phyloP scores from a whole-genome alignment of 495 filamentous ascomycete genomes.

The Sphaerosporella brunnea region DNA sequence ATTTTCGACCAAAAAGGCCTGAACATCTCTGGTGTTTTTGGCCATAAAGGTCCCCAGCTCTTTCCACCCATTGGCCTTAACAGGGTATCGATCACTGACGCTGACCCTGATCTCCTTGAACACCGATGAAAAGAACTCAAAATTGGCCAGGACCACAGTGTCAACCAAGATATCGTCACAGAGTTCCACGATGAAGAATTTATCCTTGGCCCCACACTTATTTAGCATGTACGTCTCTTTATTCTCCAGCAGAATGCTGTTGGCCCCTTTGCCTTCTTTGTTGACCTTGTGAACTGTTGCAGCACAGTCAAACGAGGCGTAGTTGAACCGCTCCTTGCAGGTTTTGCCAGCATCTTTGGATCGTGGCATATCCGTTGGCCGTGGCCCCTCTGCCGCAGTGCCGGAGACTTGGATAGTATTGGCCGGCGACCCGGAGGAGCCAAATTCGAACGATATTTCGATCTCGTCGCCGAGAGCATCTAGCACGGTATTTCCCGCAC shows the following conservation, averaged over 20 bases:
- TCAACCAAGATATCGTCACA: slow-evolving; percentile 90
- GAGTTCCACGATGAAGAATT: slow-evolving; percentile 79
- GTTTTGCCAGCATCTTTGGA: slow-evolving; percentile 89
- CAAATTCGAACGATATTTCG: slow-evolving; percentile 44
- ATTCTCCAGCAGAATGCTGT: slow-evolving; percentile 78
- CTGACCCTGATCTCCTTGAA: slow-evolving; percentile 76
- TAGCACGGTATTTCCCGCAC: slow-evolving; percentile 32
- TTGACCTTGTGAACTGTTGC: slow-evolving; percentile 88
- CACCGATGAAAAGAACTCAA: slow-evolving; percentile 92
- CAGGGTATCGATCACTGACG: slow-evolving; percentile 82
- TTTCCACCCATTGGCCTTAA: slow-evolving; percentile 82
- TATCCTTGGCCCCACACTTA: slow-evolving; percentile 69
- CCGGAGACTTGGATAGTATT: slow-evolving; percentile 31
- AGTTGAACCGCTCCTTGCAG: slow-evolving; percentile 89
- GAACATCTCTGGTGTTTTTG: slow-evolving; percentile 76
- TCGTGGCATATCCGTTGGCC: slow-evolving; percentile 36
- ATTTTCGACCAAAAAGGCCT: slow-evolving; percentile 82
- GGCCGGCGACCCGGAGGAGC: slow-evolving; percentile 20
- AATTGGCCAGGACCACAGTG: slow-evolving; percentile 89
- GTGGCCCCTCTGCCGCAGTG: slow-evolving; percentile 17
- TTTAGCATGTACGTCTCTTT: slow-evolving; percentile 98
- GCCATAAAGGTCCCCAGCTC: slow-evolving; percentile 77
- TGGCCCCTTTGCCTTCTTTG: slow-evolving; percentile 60
- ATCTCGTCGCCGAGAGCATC: slow-evolving; percentile 81
- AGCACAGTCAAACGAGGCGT: slow-evolving; percentile 90